Evolutionary conservation across 176 grass and related monocot species (phyloP).

Genomic region (Hsuehochloa calcarea): DNA sequence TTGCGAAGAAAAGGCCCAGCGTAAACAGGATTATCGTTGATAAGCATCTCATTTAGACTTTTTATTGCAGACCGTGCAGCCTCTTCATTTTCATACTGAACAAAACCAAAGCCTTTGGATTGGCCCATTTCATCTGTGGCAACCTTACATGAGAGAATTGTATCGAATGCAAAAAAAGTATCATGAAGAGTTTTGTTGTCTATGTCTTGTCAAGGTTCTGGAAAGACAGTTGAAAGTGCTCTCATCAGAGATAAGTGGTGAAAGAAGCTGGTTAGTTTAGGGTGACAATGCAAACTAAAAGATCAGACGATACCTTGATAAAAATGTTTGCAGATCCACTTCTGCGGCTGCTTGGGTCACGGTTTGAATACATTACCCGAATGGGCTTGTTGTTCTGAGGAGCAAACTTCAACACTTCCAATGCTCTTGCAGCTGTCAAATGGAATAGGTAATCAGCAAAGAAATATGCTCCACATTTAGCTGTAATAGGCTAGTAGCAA

Average conservation of each 20-base stretch:
- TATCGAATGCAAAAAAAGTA: constrained; percentile 65
- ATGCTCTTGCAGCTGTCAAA: constrained; percentile 62
- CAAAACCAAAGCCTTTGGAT: constrained; percentile 91
- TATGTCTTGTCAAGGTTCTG: constrained; percentile 91
- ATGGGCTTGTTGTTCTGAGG: constrained; percentile 60
- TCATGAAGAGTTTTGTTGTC: constrained; percentile 78
- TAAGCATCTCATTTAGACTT: constrained; percentile 76
- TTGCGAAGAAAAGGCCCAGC: constrained; percentile 82
- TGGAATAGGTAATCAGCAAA: constrained; percentile 8
- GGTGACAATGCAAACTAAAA: constrained; percentile 10
- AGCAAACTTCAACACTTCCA: constrained; percentile 69
- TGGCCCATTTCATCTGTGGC: constrained; percentile 64
- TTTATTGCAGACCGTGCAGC: constrained; percentile 58
- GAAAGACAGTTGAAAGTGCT: constrained; percentile 24
- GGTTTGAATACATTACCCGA: constrained; percentile 78
- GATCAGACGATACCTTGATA: constrained; percentile 59
- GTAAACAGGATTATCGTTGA: constrained; percentile 81
- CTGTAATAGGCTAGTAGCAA: not conserved
- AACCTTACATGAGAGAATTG: constrained; percentile 76
- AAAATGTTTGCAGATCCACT: constrained; percentile 82
- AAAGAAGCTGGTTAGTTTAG: not conserved
- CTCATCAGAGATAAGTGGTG: constrained; percentile 2
- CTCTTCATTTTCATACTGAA: constrained; percentile 81
- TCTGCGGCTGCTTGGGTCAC: constrained; percentile 68
- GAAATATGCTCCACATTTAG: not conserved